Base-by-base conservation (phyloP, 306 rosid genomes). In the Prunus davidiana region DNA sequence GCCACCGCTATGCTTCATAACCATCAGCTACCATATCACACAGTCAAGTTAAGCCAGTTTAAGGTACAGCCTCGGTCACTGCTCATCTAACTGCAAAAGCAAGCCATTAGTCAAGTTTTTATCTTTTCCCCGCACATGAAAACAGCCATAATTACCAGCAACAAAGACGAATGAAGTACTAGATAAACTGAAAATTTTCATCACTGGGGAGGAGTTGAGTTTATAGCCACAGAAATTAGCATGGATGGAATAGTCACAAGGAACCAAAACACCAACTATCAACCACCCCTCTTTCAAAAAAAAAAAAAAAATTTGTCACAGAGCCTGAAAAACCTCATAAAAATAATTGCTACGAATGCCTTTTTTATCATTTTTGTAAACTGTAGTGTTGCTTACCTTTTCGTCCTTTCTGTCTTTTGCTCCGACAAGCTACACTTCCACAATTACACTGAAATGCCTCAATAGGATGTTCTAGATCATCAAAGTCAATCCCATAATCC, bases 401-500 rank as follows among this genome's bases (percentile, higher is more conserved):
- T 84, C 15, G 67, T 25, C 34, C 18, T 4, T 60, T 60, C 84
- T 13, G 64, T 62, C 65, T 90, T 49, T 63, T 77, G 69, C 79
- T 87, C 61, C 93, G 88, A 85, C 98, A 94, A 14, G 18, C 82
- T 24, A 68, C 11, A 77, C 98, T 94, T 80, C 93, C 91, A 75
- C 98, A 94, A 65, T 75, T 47, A 56, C 98, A 94, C 6, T 41
- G 66, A 77, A 94, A 94, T 62, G 98, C 98, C 82, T 91, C 72
- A 30, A 94, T 81, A 46, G 96, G 96, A 75, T 94, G 98, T 20
- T 80, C 78, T 46, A 71, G 74, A 80, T 94, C 97, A 71, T 80
- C 88, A 74, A 94, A 94, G 80, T 94, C 96, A 79, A 94, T 89
- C 28, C 88, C 88, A 78, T 94, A 94, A 78, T 94, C 98, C 98